Evolutionary conservation across 2,329 filamentous ascomycete genomes (phyloP).

Genomic region (Xylariomycetidae sp.): DNA sequence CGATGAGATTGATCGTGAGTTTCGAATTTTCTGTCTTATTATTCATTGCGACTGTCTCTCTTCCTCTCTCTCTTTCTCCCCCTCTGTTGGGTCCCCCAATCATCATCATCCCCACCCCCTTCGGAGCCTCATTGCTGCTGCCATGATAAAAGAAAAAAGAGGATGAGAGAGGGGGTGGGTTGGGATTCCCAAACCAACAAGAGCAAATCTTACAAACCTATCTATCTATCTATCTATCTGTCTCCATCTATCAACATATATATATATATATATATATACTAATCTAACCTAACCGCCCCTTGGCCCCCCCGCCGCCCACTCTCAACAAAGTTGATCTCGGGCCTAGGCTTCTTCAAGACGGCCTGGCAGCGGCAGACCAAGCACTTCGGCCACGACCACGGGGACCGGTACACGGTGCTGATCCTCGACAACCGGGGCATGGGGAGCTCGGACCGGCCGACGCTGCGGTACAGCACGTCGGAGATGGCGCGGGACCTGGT

Average conservation of each 20-base stretch:
- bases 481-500: conserved; percentile 79
- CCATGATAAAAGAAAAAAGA: too few species aligned
- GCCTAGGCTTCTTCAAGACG: conserved; percentile 62
- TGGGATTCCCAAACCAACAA: too few species aligned
- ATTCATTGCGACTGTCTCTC: not conserved
- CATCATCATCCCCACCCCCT: too few species aligned
- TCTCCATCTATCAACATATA: too few species aligned
- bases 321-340: conserved; percentile 66
- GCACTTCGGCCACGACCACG: conserved; percentile 71
- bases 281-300: not conserved
- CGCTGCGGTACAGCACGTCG: conserved; percentile 72
- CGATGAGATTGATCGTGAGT: conserved; percentile 69
- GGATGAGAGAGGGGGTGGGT: too few species aligned
- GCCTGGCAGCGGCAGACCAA: conserved; percentile 81
- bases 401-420: conserved; percentile 65
- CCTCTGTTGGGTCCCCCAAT: too few species aligned
- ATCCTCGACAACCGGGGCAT: conserved; percentile 83
- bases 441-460: conserved; percentile 72
- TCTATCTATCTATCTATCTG: too few species aligned
- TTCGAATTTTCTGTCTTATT: not conserved
- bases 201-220: too few species aligned
- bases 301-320: conserved; percentile 2
- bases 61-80: too few species aligned
- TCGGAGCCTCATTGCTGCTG: too few species aligned
- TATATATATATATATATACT: not conserved